Conservation (phyloP, 768 basidiomycete genomes). For the Tylopilus rubrobrunneus region DNA sequence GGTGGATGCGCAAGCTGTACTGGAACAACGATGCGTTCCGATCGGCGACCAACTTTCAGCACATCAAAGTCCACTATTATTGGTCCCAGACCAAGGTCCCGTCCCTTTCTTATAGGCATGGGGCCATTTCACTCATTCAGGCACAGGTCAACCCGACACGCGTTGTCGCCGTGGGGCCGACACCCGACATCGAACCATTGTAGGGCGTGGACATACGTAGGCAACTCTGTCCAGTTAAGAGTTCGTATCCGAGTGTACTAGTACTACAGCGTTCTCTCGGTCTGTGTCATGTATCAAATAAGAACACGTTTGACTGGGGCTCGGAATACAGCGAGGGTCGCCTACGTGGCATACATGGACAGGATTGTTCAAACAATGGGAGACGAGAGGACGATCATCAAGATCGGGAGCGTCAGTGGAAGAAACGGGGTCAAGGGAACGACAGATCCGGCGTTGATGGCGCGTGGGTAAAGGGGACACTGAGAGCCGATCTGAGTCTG, state of each 20-base stretch:
- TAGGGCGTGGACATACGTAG: constrained; percentile 16
- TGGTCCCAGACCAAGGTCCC: constrained; percentile 30
- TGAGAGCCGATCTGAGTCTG: constrained; percentile 23
- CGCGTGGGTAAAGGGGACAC: constrained; percentile 12
- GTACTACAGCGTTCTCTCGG: constrained; percentile 4
- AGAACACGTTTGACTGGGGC: neutral
- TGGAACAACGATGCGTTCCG: constrained; percentile 90
- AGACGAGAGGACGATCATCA: constrained; percentile 25
- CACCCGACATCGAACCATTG: constrained; percentile 63
- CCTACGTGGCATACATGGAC: neutral
- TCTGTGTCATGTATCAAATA: neutral
- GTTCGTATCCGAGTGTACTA: neutral
- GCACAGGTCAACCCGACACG: constrained; percentile 72
- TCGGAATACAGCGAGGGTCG: neutral
- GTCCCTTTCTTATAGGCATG: neutral
- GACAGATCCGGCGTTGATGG: constrained; percentile 7
- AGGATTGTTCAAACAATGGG: constrained; percentile 20
- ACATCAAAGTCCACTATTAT: constrained; percentile 50
- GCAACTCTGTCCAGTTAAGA: neutral
- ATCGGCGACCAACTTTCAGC: constrained; percentile 82
- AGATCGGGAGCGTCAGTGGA: constrained; percentile 21
- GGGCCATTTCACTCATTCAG: neutral
- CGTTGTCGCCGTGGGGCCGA: constrained; percentile 73
- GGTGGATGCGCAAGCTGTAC: constrained; percentile 86
- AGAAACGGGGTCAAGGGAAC: constrained; percentile 8